Base-by-base conservation (phyloP, 2,329 filamentous ascomycete species). In the Colletotrichum caudatum region DNA sequence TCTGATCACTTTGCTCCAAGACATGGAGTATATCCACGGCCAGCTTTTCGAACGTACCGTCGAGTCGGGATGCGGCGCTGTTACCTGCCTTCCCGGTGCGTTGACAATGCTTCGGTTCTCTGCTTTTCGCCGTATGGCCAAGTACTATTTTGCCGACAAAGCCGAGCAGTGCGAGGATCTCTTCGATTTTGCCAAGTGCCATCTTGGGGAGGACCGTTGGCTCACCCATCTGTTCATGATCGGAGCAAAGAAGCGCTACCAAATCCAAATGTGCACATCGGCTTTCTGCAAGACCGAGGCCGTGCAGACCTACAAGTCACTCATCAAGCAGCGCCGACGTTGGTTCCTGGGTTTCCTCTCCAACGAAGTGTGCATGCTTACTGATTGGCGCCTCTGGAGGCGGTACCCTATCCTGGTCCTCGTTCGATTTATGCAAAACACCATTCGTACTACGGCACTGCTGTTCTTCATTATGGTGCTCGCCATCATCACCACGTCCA, bases 161-260 rank as follows among this genome's bases (percentile, higher is more conserved):
- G 94, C 94, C 5, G 95, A 97, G 81, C 93, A 97, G 78, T 97
- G 94, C 78, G 94, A 97, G 72, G 95, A 98, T 80, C 86, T 98
- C 16, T 99, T 99, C 78, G 95, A 99, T 80, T 98, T 95, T 79
- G 94, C 94, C 68, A 98, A 98, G 83, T 95, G 93, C 77, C 95
- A 98, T 82, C 83, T 98, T 54, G 96, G 96, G 50, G 96, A 98
- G 81, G 96, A 99, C 82, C 89, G 95, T 74, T 98, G 95, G 95
- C 88, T 98, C 68, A 99, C 95, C 1, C 96, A 99, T 84, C 87
- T 99, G 70, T 98, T 99, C 86, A 99, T 99, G 96, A 96, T 98
- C 78, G 95, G 94, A 33, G 95, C 95, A 56, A 94, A 94, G 83
- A 91, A 97, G 80, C 89, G 93, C 51, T 97, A 97, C 81, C 96